Percentiles rank a stretch among this genome's conserved stretches.
Conservation (phyloP, 2,329 filamentous ascomycete species). For the Pseudogymnoascus sp. region DNA sequence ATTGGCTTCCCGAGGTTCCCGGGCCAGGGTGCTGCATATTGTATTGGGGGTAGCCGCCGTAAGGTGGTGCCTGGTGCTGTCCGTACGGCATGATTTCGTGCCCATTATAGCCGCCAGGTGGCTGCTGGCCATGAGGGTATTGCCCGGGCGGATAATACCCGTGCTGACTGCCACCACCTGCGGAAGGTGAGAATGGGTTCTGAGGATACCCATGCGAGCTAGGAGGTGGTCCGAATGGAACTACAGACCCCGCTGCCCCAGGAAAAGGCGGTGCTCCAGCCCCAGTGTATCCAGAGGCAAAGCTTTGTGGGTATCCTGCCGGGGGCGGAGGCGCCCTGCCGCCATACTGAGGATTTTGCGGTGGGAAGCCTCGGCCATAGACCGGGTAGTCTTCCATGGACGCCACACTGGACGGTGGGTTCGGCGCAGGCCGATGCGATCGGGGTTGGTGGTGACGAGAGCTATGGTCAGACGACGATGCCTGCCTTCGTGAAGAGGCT, state of each 20-base stretch:
- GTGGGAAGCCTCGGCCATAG: constrained; percentile 35
- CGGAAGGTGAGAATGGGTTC: constrained; percentile 27
- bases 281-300: constrained; percentile 20
- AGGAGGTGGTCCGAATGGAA: constrained; percentile 22
- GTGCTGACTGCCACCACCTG: constrained; percentile 12
- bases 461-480: constrained; percentile 27
- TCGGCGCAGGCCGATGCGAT: constrained; percentile 38
- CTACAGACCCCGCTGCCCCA: constrained; percentile 24
- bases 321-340: constrained; percentile 18
- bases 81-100: constrained; percentile 15
- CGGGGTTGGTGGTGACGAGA: constrained; percentile 31
- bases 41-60: constrained; percentile 12
- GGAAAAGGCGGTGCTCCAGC: constrained; percentile 26
- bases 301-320: constrained; percentile 25
- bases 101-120: constrained; percentile 18
- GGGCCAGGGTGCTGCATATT: constrained; percentile 13
- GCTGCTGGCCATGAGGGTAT: constrained; percentile 19
- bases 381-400: constrained; percentile 53
- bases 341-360: constrained; percentile 24
- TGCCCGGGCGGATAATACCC: constrained; percentile 21
- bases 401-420: constrained; percentile 55
- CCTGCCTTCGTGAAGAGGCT: constrained; percentile 31
- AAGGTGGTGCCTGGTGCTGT: background rate
- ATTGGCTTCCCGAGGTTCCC: constrained; percentile 22
- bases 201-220: constrained; percentile 21